Evolutionary conservation across 495 filamentous ascomycete species (phyloP).

Genomic region (Neurospora cerealis): DNA sequence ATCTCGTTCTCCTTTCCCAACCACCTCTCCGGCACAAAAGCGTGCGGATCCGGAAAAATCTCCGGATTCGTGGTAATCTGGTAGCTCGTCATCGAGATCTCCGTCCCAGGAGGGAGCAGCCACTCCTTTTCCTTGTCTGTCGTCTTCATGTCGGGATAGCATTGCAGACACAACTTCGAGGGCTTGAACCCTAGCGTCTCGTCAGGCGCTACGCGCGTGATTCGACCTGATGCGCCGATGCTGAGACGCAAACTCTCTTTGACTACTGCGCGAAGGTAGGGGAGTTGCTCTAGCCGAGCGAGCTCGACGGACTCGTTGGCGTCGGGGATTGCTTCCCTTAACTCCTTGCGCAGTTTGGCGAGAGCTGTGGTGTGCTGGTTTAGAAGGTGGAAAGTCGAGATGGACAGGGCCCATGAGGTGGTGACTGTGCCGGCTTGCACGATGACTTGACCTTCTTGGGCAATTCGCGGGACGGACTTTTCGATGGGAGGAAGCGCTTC

Average conservation of each 20-base stretch:
- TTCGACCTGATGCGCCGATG: conserved; percentile 30
- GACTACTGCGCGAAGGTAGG: conserved; percentile 33
- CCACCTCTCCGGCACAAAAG: conserved; percentile 41
- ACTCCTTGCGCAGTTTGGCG: conserved; percentile 9
- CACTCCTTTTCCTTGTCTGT: background rate
- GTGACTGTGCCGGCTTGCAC: conserved; percentile 19
- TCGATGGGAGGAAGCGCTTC: conserved; percentile 14
- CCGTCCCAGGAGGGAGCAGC: conserved; percentile 9
- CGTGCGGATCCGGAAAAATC: conserved; percentile 32
- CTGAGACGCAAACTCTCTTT: conserved; percentile 34
- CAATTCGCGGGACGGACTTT: conserved; percentile 16
- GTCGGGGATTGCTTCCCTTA: conserved; percentile 8
- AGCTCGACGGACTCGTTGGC: background rate
- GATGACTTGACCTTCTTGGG: conserved; percentile 22
- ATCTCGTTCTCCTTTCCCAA: conserved; percentile 9
- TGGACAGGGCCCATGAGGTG: conserved; percentile 15
- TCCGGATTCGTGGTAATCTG: conserved; percentile 28
- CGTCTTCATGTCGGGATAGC: background rate
- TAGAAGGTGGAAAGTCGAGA: conserved; percentile 22
- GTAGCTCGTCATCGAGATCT: conserved; percentile 32
- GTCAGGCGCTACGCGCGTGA: conserved; percentile 32
- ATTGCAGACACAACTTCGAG: background rate
- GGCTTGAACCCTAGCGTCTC: conserved; percentile 28
- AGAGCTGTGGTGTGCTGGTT: conserved; percentile 6
- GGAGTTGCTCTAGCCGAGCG: background rate